A percentile compares a stretch with the other conserved stretches of the same genome.
These are phyloP conservation scores for Botryosphaeria agaves DNA, from an alignment of 2,329 filamentous ascomycete species.

Conservation along the genomic window DNA sequence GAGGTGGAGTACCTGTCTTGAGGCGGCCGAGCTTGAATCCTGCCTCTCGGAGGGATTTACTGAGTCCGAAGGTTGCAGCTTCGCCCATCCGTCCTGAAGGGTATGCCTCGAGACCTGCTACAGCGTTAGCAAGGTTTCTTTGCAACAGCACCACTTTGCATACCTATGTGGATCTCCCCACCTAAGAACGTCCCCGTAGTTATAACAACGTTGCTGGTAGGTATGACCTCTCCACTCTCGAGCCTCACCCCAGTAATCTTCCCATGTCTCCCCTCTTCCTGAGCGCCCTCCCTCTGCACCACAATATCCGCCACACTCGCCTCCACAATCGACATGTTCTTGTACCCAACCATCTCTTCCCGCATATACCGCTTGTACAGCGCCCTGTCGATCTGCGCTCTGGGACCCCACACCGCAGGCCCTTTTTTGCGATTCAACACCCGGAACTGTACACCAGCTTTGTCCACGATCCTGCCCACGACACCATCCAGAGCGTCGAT, in stretches of 20 bases:
- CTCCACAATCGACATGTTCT: conserved; percentile 62
- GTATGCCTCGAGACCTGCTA: conserved; percentile 56
- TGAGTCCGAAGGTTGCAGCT: conserved; percentile 79
- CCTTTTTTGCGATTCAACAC: conserved; percentile 80
- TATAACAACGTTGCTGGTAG: conserved; percentile 70
- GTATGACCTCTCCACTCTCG: conserved; percentile 72
- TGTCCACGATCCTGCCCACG: conserved; percentile 76
- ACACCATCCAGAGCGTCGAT: conserved; percentile 89
- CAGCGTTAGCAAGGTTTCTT: no score
- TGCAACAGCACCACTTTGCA: conserved; percentile 5
- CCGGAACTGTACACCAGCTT: conserved; percentile 86
- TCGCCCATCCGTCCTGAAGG: conserved; percentile 89
- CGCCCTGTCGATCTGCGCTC: conserved; percentile 84
- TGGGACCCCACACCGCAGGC: conserved; percentile 89
- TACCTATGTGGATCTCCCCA: conserved; percentile 92
- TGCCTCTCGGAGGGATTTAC: conserved; percentile 73
- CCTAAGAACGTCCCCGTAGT: conserved; percentile 93
- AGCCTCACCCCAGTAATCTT: conserved; percentile 73
- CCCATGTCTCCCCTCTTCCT: conserved; percentile 36
- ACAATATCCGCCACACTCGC: conserved; percentile 90
- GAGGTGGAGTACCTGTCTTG: conserved; percentile 90
- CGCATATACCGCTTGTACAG: conserved; percentile 86
- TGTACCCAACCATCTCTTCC: conserved; percentile 62
- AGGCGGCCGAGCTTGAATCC: conserved; percentile 79
- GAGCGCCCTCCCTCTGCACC: conserved; percentile 36